Evolutionary conservation across 2,329 filamentous ascomycete species (phyloP).

Genomic region (Alternaria panax): DNA sequence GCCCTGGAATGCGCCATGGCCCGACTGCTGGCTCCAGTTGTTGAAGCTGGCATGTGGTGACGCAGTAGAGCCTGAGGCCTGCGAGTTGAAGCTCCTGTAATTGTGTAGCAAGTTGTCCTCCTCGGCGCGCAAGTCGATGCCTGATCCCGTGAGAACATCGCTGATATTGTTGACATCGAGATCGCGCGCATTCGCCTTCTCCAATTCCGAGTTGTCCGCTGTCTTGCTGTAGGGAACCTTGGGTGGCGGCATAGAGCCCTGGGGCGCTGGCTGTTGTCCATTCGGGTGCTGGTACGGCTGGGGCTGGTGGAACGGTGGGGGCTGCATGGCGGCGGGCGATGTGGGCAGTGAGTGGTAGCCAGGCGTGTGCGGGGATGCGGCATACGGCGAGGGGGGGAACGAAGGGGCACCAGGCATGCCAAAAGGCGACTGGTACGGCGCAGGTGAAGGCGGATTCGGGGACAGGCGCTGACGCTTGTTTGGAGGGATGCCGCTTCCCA

Average conservation of each 20-base stretch:
- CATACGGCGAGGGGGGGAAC: slow-evolving; percentile 48
- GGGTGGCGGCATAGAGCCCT: slow-evolving; percentile 67
- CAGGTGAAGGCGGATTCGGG: slow-evolving; percentile 67
- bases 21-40: slow-evolving; percentile 51
- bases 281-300: slow-evolving; percentile 49
- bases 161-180: slow-evolving; percentile 75
- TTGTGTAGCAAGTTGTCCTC: slow-evolving; percentile 79
- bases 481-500: slow-evolving; percentile 62
- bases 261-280: slow-evolving; percentile 31
- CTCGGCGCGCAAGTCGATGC: slow-evolving; percentile 86
- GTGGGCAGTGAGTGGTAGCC: slow-evolving; percentile 42
- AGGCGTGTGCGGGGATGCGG: slow-evolving; percentile 40
- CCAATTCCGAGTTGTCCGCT: slow-evolving; percentile 52
- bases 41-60: slow-evolving; percentile 58
- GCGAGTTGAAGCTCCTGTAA: slow-evolving; percentile 60
- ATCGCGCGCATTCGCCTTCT: slow-evolving; percentile 64
- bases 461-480: slow-evolving; percentile 77
- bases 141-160: slow-evolving; percentile 83
- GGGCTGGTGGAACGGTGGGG: slow-evolving; percentile 61
- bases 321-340: slow-evolving; percentile 42
- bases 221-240: slow-evolving; percentile 63
- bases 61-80: slow-evolving; percentile 43
- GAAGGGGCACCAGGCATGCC: slow-evolving; percentile 55
- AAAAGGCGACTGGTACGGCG: slow-evolving; percentile 53
- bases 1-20: slow-evolving; percentile 50